Percentiles rank a stretch among this genome's conserved stretches.
phyloP scores from a whole-genome alignment of 345 rosid genomes.

The Rhodamnia rubescens region DNA sequence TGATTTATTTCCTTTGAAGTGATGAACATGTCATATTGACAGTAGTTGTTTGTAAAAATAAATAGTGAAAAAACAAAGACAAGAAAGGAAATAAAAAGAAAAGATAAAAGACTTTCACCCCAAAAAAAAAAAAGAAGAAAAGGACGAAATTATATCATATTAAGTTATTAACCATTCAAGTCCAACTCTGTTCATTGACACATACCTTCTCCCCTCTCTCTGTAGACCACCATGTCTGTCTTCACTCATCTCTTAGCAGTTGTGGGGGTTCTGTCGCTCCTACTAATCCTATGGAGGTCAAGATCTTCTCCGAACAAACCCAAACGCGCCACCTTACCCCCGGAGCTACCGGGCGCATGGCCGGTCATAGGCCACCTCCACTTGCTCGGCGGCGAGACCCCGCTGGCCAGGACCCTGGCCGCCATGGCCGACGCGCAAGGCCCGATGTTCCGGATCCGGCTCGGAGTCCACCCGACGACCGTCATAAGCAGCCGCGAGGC shows the following conservation, averaged over 20 bases:
- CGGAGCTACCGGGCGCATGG: slow-evolving; percentile 42
- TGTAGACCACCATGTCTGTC: background rate
- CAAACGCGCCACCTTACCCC: slow-evolving; percentile 2
- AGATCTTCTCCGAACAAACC: background rate
- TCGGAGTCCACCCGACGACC: slow-evolving; percentile 24
- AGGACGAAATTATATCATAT: background rate
- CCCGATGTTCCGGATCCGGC: slow-evolving; percentile 41
- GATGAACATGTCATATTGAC: background rate
- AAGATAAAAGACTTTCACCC: background rate
- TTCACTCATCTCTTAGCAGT: background rate
- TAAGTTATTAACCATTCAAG: background rate
- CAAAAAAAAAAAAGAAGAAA: background rate
- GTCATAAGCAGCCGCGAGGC: slow-evolving; percentile 34
- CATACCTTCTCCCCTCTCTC: background rate
- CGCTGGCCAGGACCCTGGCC: slow-evolving; percentile 30
- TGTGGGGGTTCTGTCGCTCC: background rate
- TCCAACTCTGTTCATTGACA: background rate
- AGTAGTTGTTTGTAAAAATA: background rate
- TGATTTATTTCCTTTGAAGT: background rate
- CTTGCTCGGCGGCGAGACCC: slow-evolving; percentile 23
- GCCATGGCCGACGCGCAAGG: slow-evolving; percentile 37
- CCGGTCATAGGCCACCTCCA: slow-evolving; percentile 63
- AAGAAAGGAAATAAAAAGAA: background rate
- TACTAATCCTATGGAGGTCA: background rate
- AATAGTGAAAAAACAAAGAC: background rate